These are phyloP conservation scores for Kodamaea leandrae DNA, from an alignment of 805 yeast species.

Conservation along the genomic window DNA sequence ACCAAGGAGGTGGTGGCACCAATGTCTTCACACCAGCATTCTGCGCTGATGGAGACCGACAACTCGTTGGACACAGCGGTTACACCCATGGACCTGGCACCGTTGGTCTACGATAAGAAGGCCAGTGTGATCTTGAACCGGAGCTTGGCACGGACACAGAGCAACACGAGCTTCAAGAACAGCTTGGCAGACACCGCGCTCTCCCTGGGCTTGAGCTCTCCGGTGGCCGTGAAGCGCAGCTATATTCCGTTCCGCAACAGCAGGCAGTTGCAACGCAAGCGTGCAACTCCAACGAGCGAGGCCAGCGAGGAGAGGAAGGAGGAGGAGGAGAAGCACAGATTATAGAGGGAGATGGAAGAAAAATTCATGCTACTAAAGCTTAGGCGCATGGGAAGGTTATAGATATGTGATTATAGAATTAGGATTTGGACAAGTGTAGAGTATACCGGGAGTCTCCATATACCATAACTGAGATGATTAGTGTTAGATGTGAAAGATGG, in stretches of 20 bases:
- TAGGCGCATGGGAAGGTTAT: too few species aligned
- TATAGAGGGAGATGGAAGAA: too few species aligned
- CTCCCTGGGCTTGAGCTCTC: constrained; percentile 6
- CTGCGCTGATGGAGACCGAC: constrained; percentile 64
- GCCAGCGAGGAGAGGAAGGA: too few species aligned
- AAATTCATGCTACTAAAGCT: too few species aligned
- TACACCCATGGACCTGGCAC: constrained; percentile 65
- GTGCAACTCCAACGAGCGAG: too few species aligned
- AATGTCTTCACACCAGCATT: constrained; percentile 38
- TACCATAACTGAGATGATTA: too few species aligned
- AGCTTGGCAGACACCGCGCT: constrained; percentile 55
- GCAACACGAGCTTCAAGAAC: constrained; percentile 74
- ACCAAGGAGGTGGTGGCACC: constrained; percentile 49
- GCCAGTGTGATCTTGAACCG: constrained; percentile 72
- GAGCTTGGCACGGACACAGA: constrained; percentile 69
- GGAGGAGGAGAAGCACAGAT: too few species aligned
- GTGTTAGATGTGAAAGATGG: too few species aligned
- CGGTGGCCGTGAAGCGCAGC: constrained; percentile 26
- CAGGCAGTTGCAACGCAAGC: constrained; percentile 15
- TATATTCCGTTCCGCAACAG: constrained; percentile 42
- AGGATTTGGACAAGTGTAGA: too few species aligned
- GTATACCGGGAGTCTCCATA: too few species aligned
- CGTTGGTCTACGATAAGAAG: constrained; percentile 75
- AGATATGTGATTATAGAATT: too few species aligned
- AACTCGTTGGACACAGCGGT: constrained; percentile 38